phyloP scores from a whole-genome alignment of 148 eudicot species.

The Arbutus unedo region DNA sequence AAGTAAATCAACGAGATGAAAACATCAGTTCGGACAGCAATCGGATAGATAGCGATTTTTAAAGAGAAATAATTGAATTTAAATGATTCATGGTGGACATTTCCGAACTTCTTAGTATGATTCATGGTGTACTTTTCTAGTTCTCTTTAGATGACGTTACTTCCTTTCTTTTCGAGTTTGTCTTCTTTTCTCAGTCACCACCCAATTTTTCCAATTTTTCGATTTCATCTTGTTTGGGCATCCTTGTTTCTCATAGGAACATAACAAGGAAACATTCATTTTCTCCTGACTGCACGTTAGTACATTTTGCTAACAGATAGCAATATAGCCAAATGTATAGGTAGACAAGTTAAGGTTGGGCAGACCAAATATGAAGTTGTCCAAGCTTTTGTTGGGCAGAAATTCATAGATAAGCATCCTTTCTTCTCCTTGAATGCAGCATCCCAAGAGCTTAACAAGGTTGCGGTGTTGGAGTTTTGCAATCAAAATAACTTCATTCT shows the following conservation, averaged over 20 bases:
- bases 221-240: neutral
- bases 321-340: too few relatives aligned
- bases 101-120: neutral
- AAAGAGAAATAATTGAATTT: neutral
- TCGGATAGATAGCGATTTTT: neutral
- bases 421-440: slow-evolving; percentile 42
- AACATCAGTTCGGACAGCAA: neutral
- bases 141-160: neutral
- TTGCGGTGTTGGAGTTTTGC: slow-evolving; percentile 53
- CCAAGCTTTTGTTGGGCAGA: slow-evolving; percentile 47
- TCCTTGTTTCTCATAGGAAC: neutral
- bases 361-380: slow-evolving; percentile 36
- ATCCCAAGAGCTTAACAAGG: slow-evolving; percentile 46
- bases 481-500: slow-evolving; percentile 42
- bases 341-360: neutral
- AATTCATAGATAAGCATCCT: slow-evolving; percentile 46
- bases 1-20: neutral
- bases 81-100: neutral
- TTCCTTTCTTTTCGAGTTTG: neutral
- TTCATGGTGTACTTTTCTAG: neutral
- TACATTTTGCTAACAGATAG: neutral
- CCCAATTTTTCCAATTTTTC: neutral
- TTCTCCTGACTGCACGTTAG: neutral
- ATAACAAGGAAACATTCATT: neutral
- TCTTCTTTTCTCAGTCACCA: neutral